These are phyloP conservation scores for Solanum raphanifolium DNA, from an alignment of 257 asterid genomes.

Conservation along the genomic window DNA sequence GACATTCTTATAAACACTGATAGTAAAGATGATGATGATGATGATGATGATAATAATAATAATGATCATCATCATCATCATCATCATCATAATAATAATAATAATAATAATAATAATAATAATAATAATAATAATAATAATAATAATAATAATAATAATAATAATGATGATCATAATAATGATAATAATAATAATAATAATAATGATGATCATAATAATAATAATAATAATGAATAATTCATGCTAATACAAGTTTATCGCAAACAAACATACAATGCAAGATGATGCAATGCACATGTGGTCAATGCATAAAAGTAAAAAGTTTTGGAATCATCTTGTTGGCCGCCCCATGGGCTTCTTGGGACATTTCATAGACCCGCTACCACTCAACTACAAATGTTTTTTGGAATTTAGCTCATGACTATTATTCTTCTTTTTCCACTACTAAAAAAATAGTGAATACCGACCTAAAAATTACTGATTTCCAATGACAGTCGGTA, in stretches of 20 bases:
- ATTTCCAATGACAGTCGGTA: neutral
- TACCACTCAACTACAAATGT: neutral
- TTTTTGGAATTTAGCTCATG: neutral
- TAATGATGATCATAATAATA: no score
- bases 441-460: neutral
- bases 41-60: no score
- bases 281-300: neutral
- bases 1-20: neutral
- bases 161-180: no score
- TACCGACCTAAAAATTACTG: neutral
- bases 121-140: fast-evolving
- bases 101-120: no score
- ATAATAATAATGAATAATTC: neutral
- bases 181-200: no score
- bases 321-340: neutral
- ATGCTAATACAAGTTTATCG: no score
- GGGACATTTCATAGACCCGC: no score
- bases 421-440: neutral
- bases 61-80: no score
- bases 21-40: neutral
- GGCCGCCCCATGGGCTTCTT: neutral
- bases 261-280: neutral
- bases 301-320: neutral
- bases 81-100: fast-evolving
- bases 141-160: no score